A percentile compares a stretch with the other conserved stretches of the same genome.
Conservation (phyloP, 129 eudicot genomes). For the Artemisia argyi region DNA sequence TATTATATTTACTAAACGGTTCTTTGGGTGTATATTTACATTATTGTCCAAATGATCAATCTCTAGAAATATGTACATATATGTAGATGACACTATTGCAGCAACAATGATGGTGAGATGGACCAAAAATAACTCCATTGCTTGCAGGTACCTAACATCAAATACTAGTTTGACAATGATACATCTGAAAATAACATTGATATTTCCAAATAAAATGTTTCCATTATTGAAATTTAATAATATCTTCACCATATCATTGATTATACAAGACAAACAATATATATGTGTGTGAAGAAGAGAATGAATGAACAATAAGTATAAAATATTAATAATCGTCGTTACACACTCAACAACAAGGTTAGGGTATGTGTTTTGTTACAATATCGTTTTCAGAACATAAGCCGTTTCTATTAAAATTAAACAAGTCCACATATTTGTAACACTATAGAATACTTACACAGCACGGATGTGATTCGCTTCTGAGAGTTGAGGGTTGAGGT, state of each 20-base stretch:
- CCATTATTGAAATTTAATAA: constrained; percentile 8
- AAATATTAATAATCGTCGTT: no score
- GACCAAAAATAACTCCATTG: constrained; percentile 17
- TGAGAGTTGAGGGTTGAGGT: no score
- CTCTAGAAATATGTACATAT: neutral
- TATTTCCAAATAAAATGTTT: constrained; percentile 24
- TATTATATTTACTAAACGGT: no score
- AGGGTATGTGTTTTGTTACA: no score
- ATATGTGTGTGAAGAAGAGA: no score
- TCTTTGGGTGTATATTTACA: no score
- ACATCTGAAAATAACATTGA: constrained; percentile 34
- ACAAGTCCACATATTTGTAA: no score
- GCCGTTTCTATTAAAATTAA: neutral
- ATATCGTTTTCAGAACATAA: neutral
- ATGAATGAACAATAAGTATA: no score
- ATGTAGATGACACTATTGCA: constrained; percentile 2
- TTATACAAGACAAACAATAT: neutral
- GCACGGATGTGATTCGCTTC: no score
- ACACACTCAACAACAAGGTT: neutral
- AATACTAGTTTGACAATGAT: constrained; percentile 22
- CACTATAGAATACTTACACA: no score
- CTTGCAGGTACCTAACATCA: constrained; percentile 25
- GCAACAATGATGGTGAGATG: constrained; percentile 21
- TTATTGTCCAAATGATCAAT: neutral
- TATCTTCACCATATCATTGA: constrained; percentile 1